Conservation (phyloP, 1,284 basidiomycete genomes). For the Amylostereum chailletii region DNA sequence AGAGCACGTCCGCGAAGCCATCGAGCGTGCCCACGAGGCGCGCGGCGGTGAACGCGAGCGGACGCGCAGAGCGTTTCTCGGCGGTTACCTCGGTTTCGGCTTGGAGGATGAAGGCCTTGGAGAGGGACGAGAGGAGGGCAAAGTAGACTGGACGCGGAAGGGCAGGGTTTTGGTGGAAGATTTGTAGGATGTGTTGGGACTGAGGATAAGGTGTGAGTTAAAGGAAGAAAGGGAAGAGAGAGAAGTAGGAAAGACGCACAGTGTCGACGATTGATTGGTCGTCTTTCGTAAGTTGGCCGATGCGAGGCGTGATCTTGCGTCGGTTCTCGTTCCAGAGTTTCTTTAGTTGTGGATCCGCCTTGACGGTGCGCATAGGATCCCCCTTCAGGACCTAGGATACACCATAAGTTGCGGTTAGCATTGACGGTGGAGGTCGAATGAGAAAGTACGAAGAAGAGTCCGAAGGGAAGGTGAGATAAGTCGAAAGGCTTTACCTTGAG, state of each 20-base stretch:
- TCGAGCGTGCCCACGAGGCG: constrained; percentile 56
- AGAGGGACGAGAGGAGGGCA: constrained; percentile 78
- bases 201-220: constrained; percentile 22
- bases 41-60: constrained; percentile 72
- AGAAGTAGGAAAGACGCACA: constrained; percentile 34
- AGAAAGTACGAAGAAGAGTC: too few species aligned
- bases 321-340: constrained; percentile 57
- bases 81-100: constrained; percentile 93
- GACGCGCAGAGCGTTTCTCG: constrained; percentile 77
- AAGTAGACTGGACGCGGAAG: constrained; percentile 49
- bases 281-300: constrained; percentile 90
- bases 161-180: constrained; percentile 31
- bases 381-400: constrained; percentile 53
- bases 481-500: constrained; percentile 40
- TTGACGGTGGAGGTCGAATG: too few species aligned
- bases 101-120: constrained; percentile 86
- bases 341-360: constrained; percentile 50
- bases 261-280: constrained; percentile 60
- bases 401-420: neutral
- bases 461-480: constrained; percentile 6
- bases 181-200: constrained; percentile 56
- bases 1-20: constrained; percentile 70
- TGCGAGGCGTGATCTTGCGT: constrained; percentile 81
- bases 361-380: constrained; percentile 68
- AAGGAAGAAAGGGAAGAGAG: constrained; percentile 2